Percentiles rank a stretch among this genome's conserved stretches.
Conservation (phyloP, 371 early-diverging fungal species). For the Rhizopus microsporus region DNA sequence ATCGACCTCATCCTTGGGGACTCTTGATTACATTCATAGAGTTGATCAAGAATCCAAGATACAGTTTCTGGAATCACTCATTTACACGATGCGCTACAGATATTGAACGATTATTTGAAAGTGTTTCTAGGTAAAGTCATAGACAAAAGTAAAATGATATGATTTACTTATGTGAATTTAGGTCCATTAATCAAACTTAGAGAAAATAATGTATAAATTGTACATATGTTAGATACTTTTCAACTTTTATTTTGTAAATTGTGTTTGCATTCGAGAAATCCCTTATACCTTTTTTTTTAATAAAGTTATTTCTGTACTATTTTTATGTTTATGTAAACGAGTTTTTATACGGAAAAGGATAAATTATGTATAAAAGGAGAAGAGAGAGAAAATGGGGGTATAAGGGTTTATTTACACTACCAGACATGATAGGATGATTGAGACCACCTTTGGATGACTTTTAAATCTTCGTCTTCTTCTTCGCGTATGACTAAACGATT, state of each 20-base stretch:
- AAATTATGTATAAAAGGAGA: no score
- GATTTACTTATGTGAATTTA: slow-evolving; percentile 10
- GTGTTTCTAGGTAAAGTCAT: slow-evolving; percentile 60
- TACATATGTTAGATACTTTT: neutral
- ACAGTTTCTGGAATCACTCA: slow-evolving; percentile 86
- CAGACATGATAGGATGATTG: slow-evolving; percentile 25
- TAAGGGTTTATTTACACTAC: slow-evolving; percentile 2
- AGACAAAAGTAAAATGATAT: neutral
- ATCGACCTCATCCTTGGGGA: slow-evolving; percentile 98
- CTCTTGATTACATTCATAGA: slow-evolving; percentile 96
- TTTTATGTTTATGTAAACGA: no score
- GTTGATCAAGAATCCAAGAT: slow-evolving; percentile 90
- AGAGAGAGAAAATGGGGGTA: no score
- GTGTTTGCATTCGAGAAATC: no score
- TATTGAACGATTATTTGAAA: slow-evolving; percentile 74
- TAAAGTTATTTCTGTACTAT: no score
- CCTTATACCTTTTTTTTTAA: no score
- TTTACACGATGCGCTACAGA: slow-evolving; percentile 76
- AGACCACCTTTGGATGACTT: slow-evolving; percentile 19
- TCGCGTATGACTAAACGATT: neutral
- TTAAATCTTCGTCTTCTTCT: slow-evolving; percentile 12
- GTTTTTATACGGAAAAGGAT: no score
- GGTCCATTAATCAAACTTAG: slow-evolving; percentile 53
- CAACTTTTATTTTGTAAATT: no score
- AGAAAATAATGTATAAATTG: neutral